Base-by-base conservation (phyloP, 352 stramenopile genomes). In the Phytophthora parvispora region DNA sequence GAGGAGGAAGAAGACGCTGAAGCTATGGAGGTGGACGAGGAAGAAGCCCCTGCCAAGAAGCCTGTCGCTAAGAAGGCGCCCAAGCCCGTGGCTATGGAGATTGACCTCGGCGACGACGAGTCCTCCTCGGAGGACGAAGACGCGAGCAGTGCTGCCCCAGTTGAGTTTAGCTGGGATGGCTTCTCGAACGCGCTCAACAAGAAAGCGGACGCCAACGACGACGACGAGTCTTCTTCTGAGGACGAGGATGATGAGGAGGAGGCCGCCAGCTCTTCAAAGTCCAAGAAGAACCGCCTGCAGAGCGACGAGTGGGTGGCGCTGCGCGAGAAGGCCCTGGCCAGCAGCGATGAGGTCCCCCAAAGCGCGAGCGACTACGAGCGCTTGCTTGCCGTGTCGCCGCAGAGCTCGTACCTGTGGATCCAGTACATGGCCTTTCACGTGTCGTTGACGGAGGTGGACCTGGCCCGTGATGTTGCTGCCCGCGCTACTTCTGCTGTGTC, bases 401-500 rank as follows among this genome's bases (percentile, higher is more conserved):
- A 99, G 74, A 98, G 89, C 67, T 99, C 96, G 50, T 98, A 97
- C 79, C 60, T 98, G 64, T 99, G 97, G 97, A 99, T 99, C 70
- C 93, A 97, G 71, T 99, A 98, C 85, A 99, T 99, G 97, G 97
- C 97, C 16, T 99, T 98, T 83, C 92, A 99, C 77, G 82, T 99
- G 32, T 98, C 94, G 38, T 78, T 99, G 22, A 98, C 95, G 34
- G 95, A 99, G 67, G 88, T 99, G 52, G 89, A 93, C 9, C 79
- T 97, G 47, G 97, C 96, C 29, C 91, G 97, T 10, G 94, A 97
- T 71, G 96, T 99, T 52, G 97, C 96, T 0, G 80, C 95, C 43
- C 89, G 95, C 47, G 97, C 97, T 8, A 98, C 98, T 31, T 94
- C 97, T 25, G 90, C 93, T 34, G 97, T 99, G 38, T 97, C 97